Base-by-base conservation (phyloP, 352 stramenopile genomes). In the Pythium brassicae region DNA sequence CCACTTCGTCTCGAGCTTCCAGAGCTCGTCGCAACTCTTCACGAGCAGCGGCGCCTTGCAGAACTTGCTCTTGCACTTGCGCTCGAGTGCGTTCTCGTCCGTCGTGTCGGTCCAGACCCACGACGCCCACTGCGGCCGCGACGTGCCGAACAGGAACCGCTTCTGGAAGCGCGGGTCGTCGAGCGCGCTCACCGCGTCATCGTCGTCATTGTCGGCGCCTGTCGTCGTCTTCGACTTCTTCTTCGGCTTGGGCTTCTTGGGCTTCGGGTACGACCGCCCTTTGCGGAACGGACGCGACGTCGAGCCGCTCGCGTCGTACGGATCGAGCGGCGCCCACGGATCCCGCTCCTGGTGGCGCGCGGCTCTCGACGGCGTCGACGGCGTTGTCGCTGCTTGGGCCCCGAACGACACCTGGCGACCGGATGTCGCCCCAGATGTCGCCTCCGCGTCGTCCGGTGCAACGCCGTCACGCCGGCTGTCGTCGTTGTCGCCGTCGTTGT, bases 271-370 rank as follows among this genome's bases (percentile, higher is more conserved):
- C 35, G 80, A 88, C 43, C 78, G 60, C 0, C 83, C 85, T 58
- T 94, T 92, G 42, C 71, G 69, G 64, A 92, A 92, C n/a, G 82
- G 76, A 3, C 73, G 67, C 9, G 79, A 72, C 9, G 76, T 79
- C 12, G 78, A 76, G 8, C 74, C 67, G 49, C 66, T 91, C 1
- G 85, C 79, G 52, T 94, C 85, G 50, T 92, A 94, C 17, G 85
- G 73, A 52, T 94, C 85, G 9, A 94, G 55, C 11, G 78, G 66
- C 1, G 61, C 58, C 85, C 85, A 94, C 23, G 81, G 81, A 39
- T 94, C 79, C 37, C 76, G 75, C 29, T 77, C 70, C 12, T 69
- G 57, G 10, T 55, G 53, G 12, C 42, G 32, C 19, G n/a, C 20
- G 9, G 42, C 15, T 43, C 52, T 35, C 34, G 53, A 9, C 22